These are phyloP conservation scores for Aspergillus eucalypticola DNA, from an alignment of 2,329 filamentous ascomycete genomes.

Conservation along the genomic window DNA sequence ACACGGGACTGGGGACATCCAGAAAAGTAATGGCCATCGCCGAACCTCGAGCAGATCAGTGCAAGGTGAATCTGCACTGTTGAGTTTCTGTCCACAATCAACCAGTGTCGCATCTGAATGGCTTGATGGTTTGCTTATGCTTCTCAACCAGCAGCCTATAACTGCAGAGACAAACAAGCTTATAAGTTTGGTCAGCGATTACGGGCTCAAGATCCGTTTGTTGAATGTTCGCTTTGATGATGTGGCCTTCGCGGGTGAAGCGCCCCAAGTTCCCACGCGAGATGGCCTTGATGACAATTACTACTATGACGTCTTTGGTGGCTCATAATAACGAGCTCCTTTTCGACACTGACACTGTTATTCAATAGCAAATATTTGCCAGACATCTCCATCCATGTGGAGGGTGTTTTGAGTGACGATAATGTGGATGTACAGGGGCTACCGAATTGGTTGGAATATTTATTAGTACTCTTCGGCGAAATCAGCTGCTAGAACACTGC, in stretches of 20 bases:
- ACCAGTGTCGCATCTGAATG: constrained; percentile 90
- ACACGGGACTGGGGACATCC: constrained; percentile 33
- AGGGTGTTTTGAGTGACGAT: too few relatives aligned
- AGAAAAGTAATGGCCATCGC: constrained; percentile 33
- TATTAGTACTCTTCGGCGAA: too few relatives aligned
- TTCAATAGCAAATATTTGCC: too few relatives aligned
- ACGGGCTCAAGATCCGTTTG: constrained; percentile 87
- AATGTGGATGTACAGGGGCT: too few relatives aligned
- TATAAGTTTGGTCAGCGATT: constrained; percentile 80
- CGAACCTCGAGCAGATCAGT: constrained; percentile 37
- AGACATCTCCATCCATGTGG: too few relatives aligned
- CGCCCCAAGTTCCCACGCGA: constrained; percentile 74
- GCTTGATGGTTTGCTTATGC: constrained; percentile 92
- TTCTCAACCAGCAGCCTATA: constrained; percentile 91
- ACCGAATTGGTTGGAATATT: too few relatives aligned
- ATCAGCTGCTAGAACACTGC: too few relatives aligned
- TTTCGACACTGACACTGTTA: too few relatives aligned
- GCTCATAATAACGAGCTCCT: background rate
- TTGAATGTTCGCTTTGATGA: constrained; percentile 90
- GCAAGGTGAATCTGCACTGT: constrained; percentile 68
- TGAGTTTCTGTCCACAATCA: constrained; percentile 79
- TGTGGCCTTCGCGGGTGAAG: constrained; percentile 66
- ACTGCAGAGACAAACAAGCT: constrained; percentile 95
- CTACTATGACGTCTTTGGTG: constrained; percentile 74
- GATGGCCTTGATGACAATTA: constrained; percentile 90